Evolutionary conservation across 768 basidiomycete species (phyloP), one percentile per base, ranked within the genome.

Genomic region (Leccinum aurantiacum): DNA sequence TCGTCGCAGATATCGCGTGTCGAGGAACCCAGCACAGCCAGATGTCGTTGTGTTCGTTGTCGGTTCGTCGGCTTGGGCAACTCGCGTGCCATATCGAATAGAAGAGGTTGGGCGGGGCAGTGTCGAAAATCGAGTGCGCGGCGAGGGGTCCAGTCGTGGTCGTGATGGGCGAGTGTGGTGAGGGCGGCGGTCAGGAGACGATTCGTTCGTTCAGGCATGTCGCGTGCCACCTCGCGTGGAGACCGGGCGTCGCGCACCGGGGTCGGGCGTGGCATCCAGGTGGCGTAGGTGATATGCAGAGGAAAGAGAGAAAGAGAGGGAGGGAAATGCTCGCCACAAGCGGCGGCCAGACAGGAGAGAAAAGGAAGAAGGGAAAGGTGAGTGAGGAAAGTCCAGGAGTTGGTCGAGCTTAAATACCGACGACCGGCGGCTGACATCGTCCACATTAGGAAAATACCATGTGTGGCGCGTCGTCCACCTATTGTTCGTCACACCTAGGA

Each of bases 361-460:
- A 41, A 11, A 47, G 35, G 41, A 14, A 50, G 53, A 31, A 37
- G 29, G 15, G 25, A 35, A 10, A 46, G 4, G 14, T 22, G 49
- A 41, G 29, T 11, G 61, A 41, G 15, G 38, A 17, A 13, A 38
- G 10, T 41, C 31, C 15, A 31, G 31, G 6, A 37, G 15, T 27
- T 48, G 44, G 54, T 25, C 24, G 38, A 8, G 48, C 6, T 65
- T 63, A 65, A 55, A 63, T 63, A 63, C 63, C 41, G 4, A 6
- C 17, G 8, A 46, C 1, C 10, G 58, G 63, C 29, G 63, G 63
- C 63, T 63, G 63, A 65, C 63, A 14, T 22, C 13, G 58, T 35
- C 25, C 29, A 41, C 47, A 59, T n/a, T 47, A 15, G 29, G 29
- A n/a, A 9, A 35, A 56, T 35, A 29, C 35, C 47, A 50, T 50